Percentiles rank a stretch among this genome's conserved stretches.
These are phyloP conservation scores for Syzygium malaccense DNA, from an alignment of 441 rosid genomes.

Conservation along the genomic window DNA sequence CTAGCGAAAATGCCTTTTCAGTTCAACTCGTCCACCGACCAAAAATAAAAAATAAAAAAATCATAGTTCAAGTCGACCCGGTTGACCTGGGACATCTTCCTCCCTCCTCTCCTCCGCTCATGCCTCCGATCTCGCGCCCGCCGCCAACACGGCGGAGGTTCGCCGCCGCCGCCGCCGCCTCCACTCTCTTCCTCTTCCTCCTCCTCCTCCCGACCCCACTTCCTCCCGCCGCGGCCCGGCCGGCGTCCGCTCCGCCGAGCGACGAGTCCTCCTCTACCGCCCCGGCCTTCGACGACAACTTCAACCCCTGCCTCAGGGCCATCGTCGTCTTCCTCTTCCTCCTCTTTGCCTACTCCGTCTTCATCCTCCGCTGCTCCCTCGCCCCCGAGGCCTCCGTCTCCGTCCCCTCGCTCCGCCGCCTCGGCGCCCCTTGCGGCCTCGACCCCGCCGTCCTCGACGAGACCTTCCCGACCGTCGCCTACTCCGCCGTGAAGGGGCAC, in stretches of 20 bases:
- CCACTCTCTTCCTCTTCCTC: background rate
- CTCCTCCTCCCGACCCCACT: background rate
- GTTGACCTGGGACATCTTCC: background rate
- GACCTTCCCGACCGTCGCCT: background rate
- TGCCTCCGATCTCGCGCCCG: background rate
- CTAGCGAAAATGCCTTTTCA: background rate
- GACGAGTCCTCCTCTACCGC: background rate
- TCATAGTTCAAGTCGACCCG: background rate
- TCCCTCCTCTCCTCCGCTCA: background rate
- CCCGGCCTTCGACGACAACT: background rate
- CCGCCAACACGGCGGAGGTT: background rate
- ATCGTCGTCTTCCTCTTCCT: background rate
- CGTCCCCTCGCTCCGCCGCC: background rate
- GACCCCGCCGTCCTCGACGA: background rate
- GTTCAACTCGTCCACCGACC: background rate
- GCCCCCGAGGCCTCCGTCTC: background rate
- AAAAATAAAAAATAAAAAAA: background rate
- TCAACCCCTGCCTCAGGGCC: background rate
- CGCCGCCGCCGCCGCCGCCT: background rate
- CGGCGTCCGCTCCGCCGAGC: background rate
- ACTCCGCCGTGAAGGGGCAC: constrained; percentile 3
- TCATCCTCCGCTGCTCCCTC: background rate
- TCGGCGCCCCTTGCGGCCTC: background rate
- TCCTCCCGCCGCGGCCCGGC: background rate
- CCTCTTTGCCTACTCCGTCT: background rate